These are phyloP conservation scores for Gynandropsis gynandra DNA, from an alignment of 345 rosid species.

Conservation along the genomic window DNA sequence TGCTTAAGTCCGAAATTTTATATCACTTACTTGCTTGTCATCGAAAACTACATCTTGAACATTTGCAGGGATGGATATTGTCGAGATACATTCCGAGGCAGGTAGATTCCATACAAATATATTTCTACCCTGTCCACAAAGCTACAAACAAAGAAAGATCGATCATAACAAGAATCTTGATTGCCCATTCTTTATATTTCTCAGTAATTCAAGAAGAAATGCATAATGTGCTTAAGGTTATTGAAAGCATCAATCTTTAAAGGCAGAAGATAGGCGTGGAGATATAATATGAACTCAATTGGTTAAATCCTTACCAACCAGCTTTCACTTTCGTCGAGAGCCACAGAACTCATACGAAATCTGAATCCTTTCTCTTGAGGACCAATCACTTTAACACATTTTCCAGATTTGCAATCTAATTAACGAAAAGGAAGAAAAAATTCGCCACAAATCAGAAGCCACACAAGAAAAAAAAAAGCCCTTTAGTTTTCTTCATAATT, in stretches of 20 bases:
- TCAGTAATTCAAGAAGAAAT: neutral
- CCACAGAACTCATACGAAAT: conserved; percentile 58
- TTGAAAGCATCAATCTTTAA: neutral
- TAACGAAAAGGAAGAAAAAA: conserved; percentile 16
- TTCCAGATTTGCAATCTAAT: conserved; percentile 88
- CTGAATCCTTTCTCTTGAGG: conserved; percentile 40
- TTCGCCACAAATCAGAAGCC: neutral
- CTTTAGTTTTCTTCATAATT: too few relatives aligned
- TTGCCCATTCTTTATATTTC: neutral
- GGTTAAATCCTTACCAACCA: conserved; percentile 78
- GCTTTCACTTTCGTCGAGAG: conserved; percentile 92
- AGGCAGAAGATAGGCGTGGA: neutral
- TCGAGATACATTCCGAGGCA: conserved; percentile 73
- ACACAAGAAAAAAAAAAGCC: too few relatives aligned
- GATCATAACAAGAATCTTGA: conserved; percentile 12
- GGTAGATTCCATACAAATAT: conserved; percentile 83
- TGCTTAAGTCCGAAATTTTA: neutral
- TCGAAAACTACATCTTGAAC: conserved; percentile 70
- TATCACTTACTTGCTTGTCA: conserved; percentile 61
- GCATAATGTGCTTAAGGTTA: neutral
- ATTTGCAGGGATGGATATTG: conserved; percentile 36
- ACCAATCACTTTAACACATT: conserved; percentile 58
- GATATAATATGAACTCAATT: conserved; percentile 2
- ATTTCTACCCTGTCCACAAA: conserved; percentile 59
- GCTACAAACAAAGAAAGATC: conserved; percentile 43